These are phyloP conservation scores for Schizosaccharomyces octosporus DNA, from an alignment of 805 yeast genomes.

Conservation along the genomic window DNA sequence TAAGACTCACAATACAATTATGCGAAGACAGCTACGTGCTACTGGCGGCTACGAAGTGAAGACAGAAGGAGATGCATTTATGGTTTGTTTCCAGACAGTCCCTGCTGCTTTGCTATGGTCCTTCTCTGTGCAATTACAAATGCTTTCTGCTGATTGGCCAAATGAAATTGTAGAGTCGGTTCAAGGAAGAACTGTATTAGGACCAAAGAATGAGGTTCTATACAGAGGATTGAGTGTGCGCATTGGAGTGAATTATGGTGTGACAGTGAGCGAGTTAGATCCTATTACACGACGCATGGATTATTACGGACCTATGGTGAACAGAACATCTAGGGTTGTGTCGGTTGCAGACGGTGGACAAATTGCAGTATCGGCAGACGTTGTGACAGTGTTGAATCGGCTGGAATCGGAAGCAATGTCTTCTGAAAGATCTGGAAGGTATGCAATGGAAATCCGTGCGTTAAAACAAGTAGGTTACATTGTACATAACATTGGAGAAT, in stretches of 20 bases:
- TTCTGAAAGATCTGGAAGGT: slow-evolving; percentile 8
- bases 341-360: slow-evolving; percentile 98
- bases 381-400: slow-evolving; percentile 42
- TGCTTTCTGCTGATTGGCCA: slow-evolving; percentile 83
- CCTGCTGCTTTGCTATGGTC: slow-evolving; percentile 84
- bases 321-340: slow-evolving; percentile 76
- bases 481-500: slow-evolving; percentile 52
- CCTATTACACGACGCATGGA: slow-evolving; percentile 93
- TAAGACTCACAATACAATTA: slow-evolving; percentile 72
- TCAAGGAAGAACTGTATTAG: slow-evolving; percentile 63
- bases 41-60: slow-evolving; percentile 96
- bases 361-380: slow-evolving; percentile 64
- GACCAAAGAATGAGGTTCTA: slow-evolving; percentile 26
- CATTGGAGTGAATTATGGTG: slow-evolving; percentile 97
- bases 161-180: slow-evolving; percentile 62
- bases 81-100: slow-evolving; percentile 89
- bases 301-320: slow-evolving; percentile 96
- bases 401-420: slow-evolving; percentile 17
- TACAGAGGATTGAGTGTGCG: slow-evolving; percentile 83
- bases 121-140: slow-evolving; percentile 67
- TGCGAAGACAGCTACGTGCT: slow-evolving; percentile 78
- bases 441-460: slow-evolving; percentile 19
- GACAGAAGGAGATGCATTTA: slow-evolving; percentile 97
- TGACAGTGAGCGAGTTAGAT: slow-evolving; percentile 87
- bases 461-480: slow-evolving; percentile 47